Base-by-base conservation (phyloP, 345 rosid genomes). In the Brassica incana region DNA sequence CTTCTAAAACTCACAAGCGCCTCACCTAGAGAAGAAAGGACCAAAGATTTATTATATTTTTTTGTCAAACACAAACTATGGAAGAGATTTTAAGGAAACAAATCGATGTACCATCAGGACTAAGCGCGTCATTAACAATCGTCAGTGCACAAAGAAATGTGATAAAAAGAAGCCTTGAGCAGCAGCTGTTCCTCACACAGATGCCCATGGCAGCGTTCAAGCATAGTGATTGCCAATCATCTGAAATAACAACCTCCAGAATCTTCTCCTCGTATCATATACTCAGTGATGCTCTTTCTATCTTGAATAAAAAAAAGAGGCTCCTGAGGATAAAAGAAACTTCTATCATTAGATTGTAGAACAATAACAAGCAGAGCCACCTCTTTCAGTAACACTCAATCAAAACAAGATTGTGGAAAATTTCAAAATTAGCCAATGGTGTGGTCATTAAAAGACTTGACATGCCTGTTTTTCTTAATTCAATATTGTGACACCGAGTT, bases 1-100 rank as follows among this genome's bases (percentile, higher is more conserved):
- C 77, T 82, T 82, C 85, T 88, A 85, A 95, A 93, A 83, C 87
- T 89, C 76, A 93, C 72, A 77, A 95, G 99, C 8, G 85, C 97
- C 88, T 91, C 93, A 72, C 98, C 99, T 95, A 64, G 71, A 67
- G 78, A 59, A 5, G 6, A 27, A 68, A 80, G 52, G 52, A 77
- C n/a, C 69, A 30, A 58, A 27, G 29, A 30, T 5, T 56, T 18
- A 84, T 69, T 77, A 61, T 80, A 54, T 83, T 5, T 23, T 78
- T 1, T 78, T 82, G 74, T 29, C 85, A 78, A 4, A 77, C 54
- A 72, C 72, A 83, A 78, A 86, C 78, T 72, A 85, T 79, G 85
- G 87, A 87, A 61, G 73, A 82, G 69, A 82, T 18, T 25, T 16
- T 20, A 78, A 4, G 83, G 73, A 76, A 77, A 77, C 75, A 45